Evolutionary conservation across 768 basidiomycete species (phyloP), one percentile per base, ranked within the genome.

Genomic region (Dendrothele bispora): DNA sequence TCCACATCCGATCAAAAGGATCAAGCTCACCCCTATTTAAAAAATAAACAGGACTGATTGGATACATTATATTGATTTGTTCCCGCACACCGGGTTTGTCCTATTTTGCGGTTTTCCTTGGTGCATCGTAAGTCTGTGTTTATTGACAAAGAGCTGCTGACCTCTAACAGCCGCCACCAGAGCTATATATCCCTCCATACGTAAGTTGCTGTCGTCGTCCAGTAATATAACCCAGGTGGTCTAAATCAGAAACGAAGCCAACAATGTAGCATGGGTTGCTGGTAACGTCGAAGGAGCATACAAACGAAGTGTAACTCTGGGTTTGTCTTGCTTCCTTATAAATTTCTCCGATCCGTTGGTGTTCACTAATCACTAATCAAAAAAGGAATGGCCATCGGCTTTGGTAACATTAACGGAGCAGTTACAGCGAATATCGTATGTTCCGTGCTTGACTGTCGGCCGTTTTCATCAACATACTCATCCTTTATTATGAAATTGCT

Each of bases 201-300:
- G 78, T 77, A 60, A 52, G 76, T 68, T 15, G 22, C 37, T 24
- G 20, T 22, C 15, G 25, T 8, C 7, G 14, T 18, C n/a, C n/a
- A n/a, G n/a, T n/a, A n/a, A n/a, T n/a, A n/a, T n/a, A n/a, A n/a
- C n/a, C n/a, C n/a, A n/a, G n/a, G n/a, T n/a, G n/a, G n/a, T n/a
- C n/a, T n/a, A n/a, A n/a, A n/a, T n/a, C n/a, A n/a, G n/a, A n/a
- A n/a, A n/a, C n/a, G n/a, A n/a, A n/a, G n/a, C n/a, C n/a, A n/a
- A n/a, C n/a, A n/a, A n/a, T n/a, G n/a, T n/a, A n/a, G 82, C 86
- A 25, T 90, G 86, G 86, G 77, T 86, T 15, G 81, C 82, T 15
- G 76, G 82, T 44, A 88, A 87, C 49, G 73, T 82, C 32, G 88
- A 89, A 59, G 86, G 88, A 1, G 73, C 83, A 3, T 88, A 86